Base-by-base conservation (phyloP, 176 grass and related monocot species). In the Saccharum officinarum region DNA sequence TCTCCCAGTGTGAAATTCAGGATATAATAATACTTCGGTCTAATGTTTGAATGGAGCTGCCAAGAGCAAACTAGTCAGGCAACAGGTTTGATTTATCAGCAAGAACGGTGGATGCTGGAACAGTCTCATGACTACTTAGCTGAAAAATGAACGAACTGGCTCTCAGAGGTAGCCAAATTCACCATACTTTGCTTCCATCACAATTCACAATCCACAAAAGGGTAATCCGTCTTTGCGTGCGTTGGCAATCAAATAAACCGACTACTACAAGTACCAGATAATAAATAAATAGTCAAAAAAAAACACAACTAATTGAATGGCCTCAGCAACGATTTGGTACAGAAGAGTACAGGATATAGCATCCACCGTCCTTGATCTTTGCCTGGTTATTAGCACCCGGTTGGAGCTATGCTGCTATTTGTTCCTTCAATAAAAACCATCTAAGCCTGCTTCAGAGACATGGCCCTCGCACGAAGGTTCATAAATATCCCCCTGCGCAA, bases 401-500 rank as follows among this genome's bases (percentile, higher is more conserved):
- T 22, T 45, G 83, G 73, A 73, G 73, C 18, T 34, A 37, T 12
- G 57, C 67, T 20, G 14, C 5, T 42, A 22, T 15, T 52, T 9
- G 0, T 15, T 14, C 38, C 75, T 70, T 47, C 64, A n/a, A n/a
- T n/a, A n/a, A 30, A n/a, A 37, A 83, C 28, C 8, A 46, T 59
- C 88, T 89, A 94, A 6, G 80, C 61, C 76, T 90, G 87, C 42
- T 88, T 95, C 85, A 92, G 84, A 81, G 93, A 83, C 82, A 87
- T 70, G 1, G 93, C 84, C 82, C 92, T 92, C 28, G 93, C 93
- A 10, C 95, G 87, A 77, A 95, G 92, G 77, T 95, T 98, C 42
- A 98, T 82, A 90, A 98, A 98, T 92, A 98, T 93, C 67, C 95
- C 95, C 91, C 95, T 95, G 87, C 18, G 49, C 13, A 12, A 52